Evolutionary conservation across 1,284 basidiomycete species (phyloP), one percentile per base, ranked within the genome.

Genomic region (Heliocybe sulcata): DNA sequence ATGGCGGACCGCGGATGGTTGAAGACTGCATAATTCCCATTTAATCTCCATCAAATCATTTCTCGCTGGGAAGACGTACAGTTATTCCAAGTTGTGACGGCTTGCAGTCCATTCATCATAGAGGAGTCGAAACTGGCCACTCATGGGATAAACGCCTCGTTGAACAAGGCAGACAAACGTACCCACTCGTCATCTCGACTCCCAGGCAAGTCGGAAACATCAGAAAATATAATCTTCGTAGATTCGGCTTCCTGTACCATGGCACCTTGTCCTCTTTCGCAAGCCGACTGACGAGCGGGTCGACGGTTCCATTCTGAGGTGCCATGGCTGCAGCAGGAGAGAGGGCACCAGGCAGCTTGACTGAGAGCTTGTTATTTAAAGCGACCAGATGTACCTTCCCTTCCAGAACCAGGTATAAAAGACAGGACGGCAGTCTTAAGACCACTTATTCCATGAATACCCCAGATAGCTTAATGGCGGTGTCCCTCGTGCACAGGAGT

Each of bases 181-280:
- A 76, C 79, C 81, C 81, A 62, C 74, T 78, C 1, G 81, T 82
- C 77, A 81, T 80, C 61, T 83, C 80, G 14, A 81, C 81, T 22
- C 79, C 81, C 29, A 83, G 76, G 61, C 79, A 82, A 45, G 81
- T 80, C 29, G 80, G 80, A 59, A 81, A 69, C 63, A 83, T 70
- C 52, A 82, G 54, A 29, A 82, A 56, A 64, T 83, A 79, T 49
- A 81, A 58, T 10, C 70, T 45, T 25, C 79, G 66, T 56, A 82
- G 62, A 57, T 81, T 81, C 1, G 68, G 77, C 59, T 82, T 83
- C 56, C 63, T 65, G 64, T 81, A 82, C 81, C 81, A 83, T 49
- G 79, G 79, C 10, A 69, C 70, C 35, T 65, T 70, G 60, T 83
- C 81, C 53, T 75, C 70, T 16, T 69, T 63, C n/a, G 76, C 75